Percentiles rank a stretch among this genome's conserved stretches.
Conservation (phyloP, 805 yeast species). For the Maudiozyma bulderi region DNA sequence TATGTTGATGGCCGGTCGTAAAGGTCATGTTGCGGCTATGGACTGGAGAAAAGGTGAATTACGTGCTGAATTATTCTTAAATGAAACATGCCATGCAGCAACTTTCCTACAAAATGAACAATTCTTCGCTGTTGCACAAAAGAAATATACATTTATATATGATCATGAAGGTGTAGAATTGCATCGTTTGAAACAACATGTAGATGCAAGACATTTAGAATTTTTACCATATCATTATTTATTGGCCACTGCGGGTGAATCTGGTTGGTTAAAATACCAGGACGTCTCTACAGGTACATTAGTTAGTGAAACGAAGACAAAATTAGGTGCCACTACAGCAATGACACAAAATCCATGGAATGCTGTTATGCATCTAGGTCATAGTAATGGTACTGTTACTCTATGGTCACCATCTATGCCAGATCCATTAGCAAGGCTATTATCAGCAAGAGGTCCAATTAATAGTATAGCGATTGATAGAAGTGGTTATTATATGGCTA, state of each 20-base stretch:
- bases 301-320: constrained; percentile 77
- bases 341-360: constrained; percentile 93
- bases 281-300: constrained; percentile 89
- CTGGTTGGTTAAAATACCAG: constrained; percentile 84
- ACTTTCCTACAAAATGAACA: constrained; percentile 88
- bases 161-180: constrained; percentile 86
- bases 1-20: constrained; percentile 72
- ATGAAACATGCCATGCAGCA: constrained; percentile 86
- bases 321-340: constrained; percentile 80
- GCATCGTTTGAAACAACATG: constrained; percentile 83
- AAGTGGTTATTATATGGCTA: constrained; percentile 90
- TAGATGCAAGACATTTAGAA: constrained; percentile 73
- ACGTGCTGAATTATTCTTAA: constrained; percentile 71
- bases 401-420: constrained; percentile 89
- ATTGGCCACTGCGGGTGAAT: constrained; percentile 77
- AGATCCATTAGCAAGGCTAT: constrained; percentile 74
- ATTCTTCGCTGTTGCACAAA: constrained; percentile 93
- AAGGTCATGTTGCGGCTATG: constrained; percentile 92
- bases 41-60: constrained; percentile 88
- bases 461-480: constrained; percentile 79
- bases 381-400: constrained; percentile 83
- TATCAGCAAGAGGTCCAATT: constrained; percentile 79
- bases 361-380: constrained; percentile 90
- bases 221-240: constrained; percentile 89
- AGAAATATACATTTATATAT: constrained; percentile 85